Base-by-base conservation (phyloP, 495 filamentous ascomycete genomes). In the Bathelium albidoporum region DNA sequence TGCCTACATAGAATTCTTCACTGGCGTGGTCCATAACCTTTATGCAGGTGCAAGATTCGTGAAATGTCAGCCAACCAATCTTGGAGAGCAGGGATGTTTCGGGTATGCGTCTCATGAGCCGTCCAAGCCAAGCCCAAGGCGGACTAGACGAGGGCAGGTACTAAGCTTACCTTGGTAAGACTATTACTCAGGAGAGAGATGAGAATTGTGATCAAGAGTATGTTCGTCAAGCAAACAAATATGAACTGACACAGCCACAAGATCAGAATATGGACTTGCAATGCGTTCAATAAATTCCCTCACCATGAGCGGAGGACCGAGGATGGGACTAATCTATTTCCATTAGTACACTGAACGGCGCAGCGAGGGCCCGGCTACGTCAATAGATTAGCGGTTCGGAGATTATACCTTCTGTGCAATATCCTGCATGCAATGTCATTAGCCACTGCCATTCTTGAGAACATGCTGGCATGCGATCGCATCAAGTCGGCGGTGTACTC, bases 121-220 rank as follows among this genome's bases (percentile, higher is more conserved):
- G 59, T 45, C 39, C 60, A 62, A 67, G 45, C 45, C 43, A 59
- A 18, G 61, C 59, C 28, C 24, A 58, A 53, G 29, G 29, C n/a
- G 28, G n/a, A 78, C 87, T 78, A 29, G 59, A 28, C 32, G 32
- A 59, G 60, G 55, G 31, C 49, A 53, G 29, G 45, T n/a, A 32
- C 44, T 58, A 52, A 36, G 61, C 73, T 32, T 72, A 97, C 90
- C 72, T 89, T 89, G 44, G 86, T 89, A 68, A 96, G 84, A 71
- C 85, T 90, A 79, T 95, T 92, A 68, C 89, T 93, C 66, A 97
- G 84, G 75, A 97, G 84, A 80, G 89, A 91, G 62, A 96, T 94
- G 63, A 96, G 78, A 18, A 89, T 93, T 43, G 92, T 94, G 67
- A 95, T 87, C n/a, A 97, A 80, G 16, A 96, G 80, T 62, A 96